Base-by-base conservation (phyloP, 1,284 basidiomycete genomes). In the Amylostereum chailletii region DNA sequence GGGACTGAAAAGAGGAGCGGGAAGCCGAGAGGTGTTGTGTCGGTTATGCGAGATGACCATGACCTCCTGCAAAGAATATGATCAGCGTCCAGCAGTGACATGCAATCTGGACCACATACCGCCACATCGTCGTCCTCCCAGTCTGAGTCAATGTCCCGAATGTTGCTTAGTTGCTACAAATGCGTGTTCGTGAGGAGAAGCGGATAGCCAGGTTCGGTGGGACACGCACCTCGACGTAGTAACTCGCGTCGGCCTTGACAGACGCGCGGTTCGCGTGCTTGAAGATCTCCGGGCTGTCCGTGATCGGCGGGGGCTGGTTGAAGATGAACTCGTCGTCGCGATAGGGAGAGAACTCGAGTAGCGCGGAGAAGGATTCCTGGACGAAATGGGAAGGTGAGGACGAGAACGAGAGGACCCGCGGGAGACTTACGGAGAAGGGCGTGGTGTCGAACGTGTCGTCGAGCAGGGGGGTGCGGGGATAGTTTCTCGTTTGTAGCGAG, bases 71-170 rank as follows among this genome's bases (percentile, higher is more conserved):
- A 42, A 38, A 45, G 6, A 46, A n/a, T 30, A n/a, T 40, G 6
- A 45, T 30, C 30, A 7, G 26, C 5, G 10, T 6, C 42, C 32
- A 46, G 41, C 5, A 32, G 19, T 10, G 43, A 38, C 33, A 27
- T 49, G 27, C 11, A 10, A 40, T 33, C 2, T 27, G 29, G 30
- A 46, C 4, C 9, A 54, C 61, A 39, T 48, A 70, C 71, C 53
- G 72, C 71, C 19, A 71, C 61, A 9, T 71, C 71, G 41, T 71
- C 66, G 34, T 71, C 65, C n/a, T 67, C 63, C 68, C 69, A 72
- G 34, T 63, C 64, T 5, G 69, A 62, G 52, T 63, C 62, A 34
- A 71, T 52, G 27, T 67, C 68, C 40, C 60, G 61, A 8, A 70
- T 59, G 54, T 71, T 55, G 34, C 60, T 66, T 36, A 66, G 57